Evolutionary conservation across 192 early-diverging fungal species (phyloP).

Genomic region (Entrophospora sp.): DNA sequence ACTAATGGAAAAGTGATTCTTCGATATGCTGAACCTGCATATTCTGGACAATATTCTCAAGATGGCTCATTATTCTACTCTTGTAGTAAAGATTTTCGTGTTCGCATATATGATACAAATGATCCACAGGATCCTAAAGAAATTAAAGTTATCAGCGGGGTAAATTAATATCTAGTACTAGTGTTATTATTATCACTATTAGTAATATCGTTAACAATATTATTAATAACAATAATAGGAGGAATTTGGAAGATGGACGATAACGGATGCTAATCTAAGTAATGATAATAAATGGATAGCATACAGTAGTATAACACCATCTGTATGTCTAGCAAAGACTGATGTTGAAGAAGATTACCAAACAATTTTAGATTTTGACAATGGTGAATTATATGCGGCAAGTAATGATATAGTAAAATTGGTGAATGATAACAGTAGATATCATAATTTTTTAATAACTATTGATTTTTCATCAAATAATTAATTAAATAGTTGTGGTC

Average conservation of each 20-base stretch:
- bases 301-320: slow-evolving; percentile 52
- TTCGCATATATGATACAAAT: slow-evolving; percentile 49
- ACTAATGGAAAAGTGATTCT: slow-evolving; percentile 30
- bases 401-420: no score
- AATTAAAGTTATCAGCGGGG: slow-evolving; percentile 33
- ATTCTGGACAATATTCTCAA: slow-evolving; percentile 46
- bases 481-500: slow-evolving; percentile 45
- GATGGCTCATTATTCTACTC: slow-evolving; percentile 48
- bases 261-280: slow-evolving; percentile 45
- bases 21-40: slow-evolving; percentile 29
- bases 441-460: no score
- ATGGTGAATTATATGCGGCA: no score
- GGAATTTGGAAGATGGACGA: slow-evolving; percentile 56
- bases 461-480: no score
- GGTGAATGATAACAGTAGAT: no score
- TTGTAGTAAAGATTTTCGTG: slow-evolving; percentile 47
- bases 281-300: slow-evolving; percentile 39
- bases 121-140: slow-evolving; percentile 29
- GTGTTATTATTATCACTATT: no score
- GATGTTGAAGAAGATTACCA: slow-evolving; percentile 26
- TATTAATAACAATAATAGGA: no score
- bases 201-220: no score
- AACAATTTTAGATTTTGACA: slow-evolving; percentile 32
- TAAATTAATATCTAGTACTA: no score
- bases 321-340: slow-evolving; percentile 42